Evolutionary conservation across 2,329 filamentous ascomycete species (phyloP).

Genomic region (Metarhizium guizhouense): DNA sequence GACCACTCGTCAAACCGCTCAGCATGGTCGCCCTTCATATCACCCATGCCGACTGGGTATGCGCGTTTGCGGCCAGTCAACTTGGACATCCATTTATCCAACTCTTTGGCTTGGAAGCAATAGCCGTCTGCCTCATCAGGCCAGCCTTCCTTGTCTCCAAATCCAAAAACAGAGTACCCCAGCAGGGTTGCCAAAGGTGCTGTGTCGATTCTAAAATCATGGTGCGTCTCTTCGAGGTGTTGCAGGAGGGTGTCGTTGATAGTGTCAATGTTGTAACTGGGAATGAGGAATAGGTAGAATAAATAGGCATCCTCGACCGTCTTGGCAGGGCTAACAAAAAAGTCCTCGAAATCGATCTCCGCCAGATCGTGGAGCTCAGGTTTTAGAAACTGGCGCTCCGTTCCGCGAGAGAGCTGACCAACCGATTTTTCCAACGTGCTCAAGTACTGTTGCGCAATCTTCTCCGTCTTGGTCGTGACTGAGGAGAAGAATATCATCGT

Average conservation of each 20-base stretch:
- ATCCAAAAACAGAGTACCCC: conserved; percentile 89
- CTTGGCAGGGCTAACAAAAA: conserved; percentile 72
- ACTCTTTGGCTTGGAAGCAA: conserved; percentile 82
- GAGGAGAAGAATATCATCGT: conserved; percentile 84
- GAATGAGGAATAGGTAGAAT: conserved; percentile 78
- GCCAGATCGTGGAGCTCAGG: conserved; percentile 69
- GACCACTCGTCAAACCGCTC: conserved; percentile 69
- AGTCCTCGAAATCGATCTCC: conserved; percentile 87
- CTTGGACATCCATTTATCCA: conserved; percentile 97
- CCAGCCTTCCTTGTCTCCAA: conserved; percentile 89
- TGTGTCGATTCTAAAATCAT: conserved; percentile 94
- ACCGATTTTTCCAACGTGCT: conserved; percentile 45
- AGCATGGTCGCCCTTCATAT: conserved; percentile 66
- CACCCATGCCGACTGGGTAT: conserved; percentile 81
- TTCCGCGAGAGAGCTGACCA: conserved; percentile 33
- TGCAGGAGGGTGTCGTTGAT: conserved; percentile 81
- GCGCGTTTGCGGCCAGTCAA: conserved; percentile 78
- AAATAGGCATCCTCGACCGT: conserved; percentile 44
- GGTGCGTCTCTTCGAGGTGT: conserved; percentile 83
- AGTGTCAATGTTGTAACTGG: conserved; percentile 92
- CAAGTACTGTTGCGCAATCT: conserved; percentile 56
- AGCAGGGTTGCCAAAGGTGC: conserved; percentile 66
- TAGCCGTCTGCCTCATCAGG: conserved; percentile 84
- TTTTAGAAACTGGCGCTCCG: conserved; percentile 33
- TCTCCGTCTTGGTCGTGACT: conserved; percentile 74